phyloP scores from a whole-genome alignment of 129 eudicot species.

The Saposhnikovia divaricata region DNA sequence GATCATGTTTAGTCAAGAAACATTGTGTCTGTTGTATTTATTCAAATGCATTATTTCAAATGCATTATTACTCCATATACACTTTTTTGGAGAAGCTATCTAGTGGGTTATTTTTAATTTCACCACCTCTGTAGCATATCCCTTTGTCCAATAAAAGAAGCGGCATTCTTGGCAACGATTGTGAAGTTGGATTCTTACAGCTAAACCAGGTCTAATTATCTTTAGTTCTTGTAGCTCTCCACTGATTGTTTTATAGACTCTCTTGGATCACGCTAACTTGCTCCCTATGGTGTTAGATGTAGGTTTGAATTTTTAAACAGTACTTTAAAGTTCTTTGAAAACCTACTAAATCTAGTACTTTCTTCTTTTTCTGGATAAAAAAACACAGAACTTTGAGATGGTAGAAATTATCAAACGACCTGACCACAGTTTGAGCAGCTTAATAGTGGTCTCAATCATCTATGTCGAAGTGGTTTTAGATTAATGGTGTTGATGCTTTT shows the following conservation, averaged over 20 bases:
- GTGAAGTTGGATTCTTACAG: neutral
- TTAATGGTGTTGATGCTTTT: too few species aligned
- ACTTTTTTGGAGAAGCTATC: neutral
- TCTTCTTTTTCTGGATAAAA: too few species aligned
- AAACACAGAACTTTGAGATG: too few species aligned
- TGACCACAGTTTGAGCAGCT: too few species aligned
- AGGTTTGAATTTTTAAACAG: too few species aligned
- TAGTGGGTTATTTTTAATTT: neutral
- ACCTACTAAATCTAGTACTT: too few species aligned
- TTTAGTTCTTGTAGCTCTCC: neutral
- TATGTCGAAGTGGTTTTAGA: too few species aligned
- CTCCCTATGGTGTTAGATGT: too few species aligned
- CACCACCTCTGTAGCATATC: neutral
- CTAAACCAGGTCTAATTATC: neutral
- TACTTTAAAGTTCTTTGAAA: too few species aligned
- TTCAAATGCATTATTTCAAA: neutral
- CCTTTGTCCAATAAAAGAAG: neutral
- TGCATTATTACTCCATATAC: neutral
- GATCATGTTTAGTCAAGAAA: neutral
- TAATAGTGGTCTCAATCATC: too few species aligned
- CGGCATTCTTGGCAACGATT: neutral
- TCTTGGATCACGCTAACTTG: too few species aligned
- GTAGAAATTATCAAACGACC: too few species aligned
- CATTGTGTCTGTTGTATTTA: neutral
- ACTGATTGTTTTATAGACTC: neutral